These are phyloP conservation scores for Odonthalia washingtoniensis DNA, from an alignment of 31 red algal genomes.

Conservation along the genomic window DNA sequence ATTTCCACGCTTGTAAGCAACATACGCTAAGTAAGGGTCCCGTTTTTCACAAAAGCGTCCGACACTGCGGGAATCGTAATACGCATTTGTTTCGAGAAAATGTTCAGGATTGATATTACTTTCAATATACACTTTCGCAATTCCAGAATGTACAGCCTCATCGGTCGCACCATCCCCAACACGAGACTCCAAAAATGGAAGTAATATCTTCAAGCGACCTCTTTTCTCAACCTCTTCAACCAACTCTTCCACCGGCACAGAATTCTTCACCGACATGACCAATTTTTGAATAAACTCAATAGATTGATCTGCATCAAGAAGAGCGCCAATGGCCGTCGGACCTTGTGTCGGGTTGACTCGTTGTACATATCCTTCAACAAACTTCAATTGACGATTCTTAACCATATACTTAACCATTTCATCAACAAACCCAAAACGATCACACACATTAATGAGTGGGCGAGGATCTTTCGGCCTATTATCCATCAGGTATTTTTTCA, in stretches of 20 bases:
- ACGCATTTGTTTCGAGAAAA: constrained; percentile 97
- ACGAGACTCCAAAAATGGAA: constrained; percentile 89
- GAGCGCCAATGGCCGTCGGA: constrained; percentile 86
- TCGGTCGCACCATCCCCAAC: constrained; percentile 95
- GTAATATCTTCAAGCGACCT: constrained; percentile 82
- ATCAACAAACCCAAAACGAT: constrained; percentile 95
- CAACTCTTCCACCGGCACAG: constrained; percentile 90
- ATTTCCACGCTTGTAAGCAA: constrained; percentile 89
- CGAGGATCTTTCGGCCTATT: constrained; percentile 89
- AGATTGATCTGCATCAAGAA: constrained; percentile 86
- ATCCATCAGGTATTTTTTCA: constrained; percentile 93
- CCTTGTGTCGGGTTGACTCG: constrained; percentile 87
- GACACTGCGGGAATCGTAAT: constrained; percentile 91
- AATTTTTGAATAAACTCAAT: constrained; percentile 94
- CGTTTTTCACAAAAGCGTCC: constrained; percentile 96
- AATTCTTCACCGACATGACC: constrained; percentile 95
- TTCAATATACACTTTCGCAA: constrained; percentile 98
- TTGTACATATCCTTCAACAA: constrained; percentile 98
- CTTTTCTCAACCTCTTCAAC: constrained; percentile 89
- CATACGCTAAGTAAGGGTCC: constrained; percentile 90
- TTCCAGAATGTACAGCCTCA: constrained; percentile 88
- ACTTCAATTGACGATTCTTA: constrained; percentile 95
- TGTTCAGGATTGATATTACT: constrained; percentile 97
- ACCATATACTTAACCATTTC: constrained; percentile 98
- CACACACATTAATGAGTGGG: constrained; percentile 99